Evolutionary conservation across 2,329 filamentous ascomycete genomes (phyloP).

Genomic region (Nannizziopsis arthrosporioides): DNA sequence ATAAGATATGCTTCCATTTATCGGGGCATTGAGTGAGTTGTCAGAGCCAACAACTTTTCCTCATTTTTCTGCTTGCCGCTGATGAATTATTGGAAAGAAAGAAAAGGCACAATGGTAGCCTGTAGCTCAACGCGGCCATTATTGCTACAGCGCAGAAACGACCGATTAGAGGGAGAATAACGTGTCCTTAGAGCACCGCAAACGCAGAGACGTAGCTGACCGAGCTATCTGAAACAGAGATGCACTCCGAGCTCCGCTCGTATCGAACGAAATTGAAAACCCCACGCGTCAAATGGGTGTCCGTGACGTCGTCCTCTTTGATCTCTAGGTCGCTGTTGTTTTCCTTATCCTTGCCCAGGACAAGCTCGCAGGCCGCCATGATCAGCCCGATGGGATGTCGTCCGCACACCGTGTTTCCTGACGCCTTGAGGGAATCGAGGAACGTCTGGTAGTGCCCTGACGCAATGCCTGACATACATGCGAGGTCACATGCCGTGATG

Average conservation of each 20-base stretch:
- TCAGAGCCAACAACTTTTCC: not conserved
- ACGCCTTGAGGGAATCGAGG: conserved; percentile 54
- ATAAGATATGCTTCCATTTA: no score
- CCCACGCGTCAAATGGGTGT: conserved; percentile 26
- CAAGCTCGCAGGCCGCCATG: conserved; percentile 71
- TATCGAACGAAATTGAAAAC: conserved; percentile 74
- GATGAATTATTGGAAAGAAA: not conserved
- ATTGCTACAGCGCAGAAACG: not conserved
- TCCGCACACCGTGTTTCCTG: conserved; percentile 86
- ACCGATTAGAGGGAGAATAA: not conserved
- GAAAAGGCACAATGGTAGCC: no score
- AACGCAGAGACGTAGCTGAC: conserved; percentile 95
- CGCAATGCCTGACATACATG: conserved; percentile 75
- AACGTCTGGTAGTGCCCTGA: conserved; percentile 62
- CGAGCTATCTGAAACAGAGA: conserved; percentile 59
- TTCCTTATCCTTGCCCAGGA: conserved; percentile 35
- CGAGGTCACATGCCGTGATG: conserved; percentile 66
- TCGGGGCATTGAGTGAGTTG: no score
- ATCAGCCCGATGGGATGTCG: conserved; percentile 86
- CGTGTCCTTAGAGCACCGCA: conserved; percentile 49
- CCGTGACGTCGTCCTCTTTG: conserved; percentile 13
- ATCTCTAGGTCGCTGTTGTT: conserved; percentile 18
- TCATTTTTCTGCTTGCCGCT: not conserved
- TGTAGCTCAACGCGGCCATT: no score
- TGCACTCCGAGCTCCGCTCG: conserved; percentile 68